These are phyloP conservation scores for Arctium lappa DNA, from an alignment of 129 eudicot genomes.

Conservation along the genomic window DNA sequence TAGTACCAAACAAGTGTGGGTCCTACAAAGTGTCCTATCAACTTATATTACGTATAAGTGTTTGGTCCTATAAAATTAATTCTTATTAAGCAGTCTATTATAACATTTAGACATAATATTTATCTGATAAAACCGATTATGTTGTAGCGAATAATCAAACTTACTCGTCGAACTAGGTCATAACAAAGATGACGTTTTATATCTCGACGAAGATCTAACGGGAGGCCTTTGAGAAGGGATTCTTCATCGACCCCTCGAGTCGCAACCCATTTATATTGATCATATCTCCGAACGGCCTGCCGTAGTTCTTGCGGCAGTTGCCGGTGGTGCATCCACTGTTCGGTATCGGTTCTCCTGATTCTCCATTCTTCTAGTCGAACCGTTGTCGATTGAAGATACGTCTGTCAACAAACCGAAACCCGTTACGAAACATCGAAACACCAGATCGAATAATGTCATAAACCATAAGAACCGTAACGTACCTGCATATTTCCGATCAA, in stretches of 20 bases:
- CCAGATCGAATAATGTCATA: not conserved
- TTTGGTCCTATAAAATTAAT: not conserved
- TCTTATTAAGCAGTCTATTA: too few relatives aligned
- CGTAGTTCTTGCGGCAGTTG: constrained; percentile 78
- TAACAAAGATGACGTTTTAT: constrained; percentile 86
- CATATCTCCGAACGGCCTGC: constrained; percentile 70
- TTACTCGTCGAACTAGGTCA: constrained; percentile 80
- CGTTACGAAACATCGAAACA: not conserved
- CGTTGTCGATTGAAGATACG: constrained; percentile 80
- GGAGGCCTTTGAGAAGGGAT: constrained; percentile 67
- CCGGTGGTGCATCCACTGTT: constrained; percentile 94
- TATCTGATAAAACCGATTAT: too few relatives aligned
- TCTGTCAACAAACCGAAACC: constrained; percentile 36
- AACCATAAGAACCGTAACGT: not conserved
- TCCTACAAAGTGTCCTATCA: too few relatives aligned
- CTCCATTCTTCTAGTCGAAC: constrained; percentile 93
- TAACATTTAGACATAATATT: too few relatives aligned
- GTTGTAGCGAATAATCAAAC: not conserved
- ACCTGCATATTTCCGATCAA: constrained; percentile 93
- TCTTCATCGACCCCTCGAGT: constrained; percentile 91
- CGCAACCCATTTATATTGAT: constrained; percentile 88
- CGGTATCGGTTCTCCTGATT: constrained; percentile 79
- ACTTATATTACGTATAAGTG: not conserved
- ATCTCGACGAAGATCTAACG: constrained; percentile 74
- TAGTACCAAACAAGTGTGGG: too few relatives aligned